A percentile compares a stretch with the other conserved stretches of the same genome.
phyloP scores from a whole-genome alignment of 495 filamentous ascomycete genomes.

The Achaetomiella virescens region DNA sequence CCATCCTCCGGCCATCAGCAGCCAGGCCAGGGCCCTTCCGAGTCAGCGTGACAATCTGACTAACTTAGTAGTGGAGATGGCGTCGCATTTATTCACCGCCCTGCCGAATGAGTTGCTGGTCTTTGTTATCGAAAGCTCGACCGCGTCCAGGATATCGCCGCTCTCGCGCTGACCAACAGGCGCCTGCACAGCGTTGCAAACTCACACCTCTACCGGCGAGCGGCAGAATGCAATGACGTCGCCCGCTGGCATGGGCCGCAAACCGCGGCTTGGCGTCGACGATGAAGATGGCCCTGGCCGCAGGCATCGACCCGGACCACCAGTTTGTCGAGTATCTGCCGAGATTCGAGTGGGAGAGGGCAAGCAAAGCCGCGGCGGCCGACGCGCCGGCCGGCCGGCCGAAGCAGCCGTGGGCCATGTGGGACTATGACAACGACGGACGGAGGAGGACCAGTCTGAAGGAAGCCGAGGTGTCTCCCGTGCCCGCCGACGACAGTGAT shows the following conservation, averaged over 20 bases:
- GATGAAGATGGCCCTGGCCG: slow-evolving; percentile 20
- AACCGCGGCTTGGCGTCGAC: slow-evolving; percentile 20
- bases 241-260: slow-evolving; percentile 28
- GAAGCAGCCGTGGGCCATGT: slow-evolving; percentile 11
- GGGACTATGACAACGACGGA: slow-evolving; percentile 16
- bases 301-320: slow-evolving; percentile 23
- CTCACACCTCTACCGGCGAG: slow-evolving; percentile 23
- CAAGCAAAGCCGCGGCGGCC: slow-evolving; percentile 2
- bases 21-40: not conserved
- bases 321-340: slow-evolving; percentile 18
- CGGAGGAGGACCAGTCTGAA: slow-evolving; percentile 3
- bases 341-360: slow-evolving; percentile 15
- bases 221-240: slow-evolving; percentile 13
- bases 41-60: not conserved
- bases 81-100: slow-evolving; percentile 1
- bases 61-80: not conserved
- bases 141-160: slow-evolving; percentile 18
- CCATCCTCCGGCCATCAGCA: not conserved
- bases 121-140: slow-evolving; percentile 26
- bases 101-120: slow-evolving; percentile 27
- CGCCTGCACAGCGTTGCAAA: slow-evolving; percentile 21
- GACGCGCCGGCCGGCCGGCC: slow-evolving; percentile 5
- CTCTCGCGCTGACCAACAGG: slow-evolving; percentile 19
- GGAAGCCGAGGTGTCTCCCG: slow-evolving; percentile 15
- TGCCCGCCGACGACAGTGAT: slow-evolving; percentile 17